Evolutionary conservation across 2,329 filamentous ascomycete genomes (phyloP).

Genomic region (Sporothrix curviconia): DNA sequence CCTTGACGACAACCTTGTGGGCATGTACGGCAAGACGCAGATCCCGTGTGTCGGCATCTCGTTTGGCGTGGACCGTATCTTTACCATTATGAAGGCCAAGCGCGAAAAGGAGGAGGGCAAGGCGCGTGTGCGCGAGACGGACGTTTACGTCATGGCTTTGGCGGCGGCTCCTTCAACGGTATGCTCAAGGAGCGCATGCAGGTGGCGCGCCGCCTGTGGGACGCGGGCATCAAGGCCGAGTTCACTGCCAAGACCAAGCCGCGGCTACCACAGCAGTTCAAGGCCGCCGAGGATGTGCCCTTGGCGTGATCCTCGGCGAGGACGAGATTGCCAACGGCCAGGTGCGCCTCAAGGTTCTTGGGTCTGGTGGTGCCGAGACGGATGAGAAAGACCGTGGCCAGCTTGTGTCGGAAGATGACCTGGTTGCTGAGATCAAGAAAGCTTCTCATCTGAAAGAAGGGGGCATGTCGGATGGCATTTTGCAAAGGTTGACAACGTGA

Average conservation of each 20-base stretch:
- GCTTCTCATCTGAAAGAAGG: conserved; percentile 19
- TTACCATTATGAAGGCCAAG: conserved; percentile 79
- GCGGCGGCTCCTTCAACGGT: conserved; percentile 64
- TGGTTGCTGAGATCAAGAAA: conserved; percentile 58
- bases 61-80: conserved; percentile 93
- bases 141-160: conserved; percentile 96
- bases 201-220: conserved; percentile 71
- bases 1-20: conserved; percentile 89
- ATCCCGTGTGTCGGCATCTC: conserved; percentile 90
- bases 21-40: conserved; percentile 83
- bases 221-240: conserved; percentile 83
- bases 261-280: conserved; percentile 83
- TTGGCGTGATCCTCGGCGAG: conserved; percentile 84
- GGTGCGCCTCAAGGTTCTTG: conserved; percentile 80
- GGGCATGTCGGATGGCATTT: no score
- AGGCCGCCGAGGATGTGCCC: conserved; percentile 83
- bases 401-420: conserved; percentile 56
- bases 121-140: conserved; percentile 66
- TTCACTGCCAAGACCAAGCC: conserved; percentile 88
- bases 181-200: conserved; percentile 78
- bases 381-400: conserved; percentile 89
- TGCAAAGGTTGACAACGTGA: no score
- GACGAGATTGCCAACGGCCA: conserved; percentile 79
- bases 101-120: conserved; percentile 41
- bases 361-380: conserved; percentile 47